Conservation (phyloP, 495 filamentous ascomycete species). For the Pyrenopolyporus hunteri region DNA sequence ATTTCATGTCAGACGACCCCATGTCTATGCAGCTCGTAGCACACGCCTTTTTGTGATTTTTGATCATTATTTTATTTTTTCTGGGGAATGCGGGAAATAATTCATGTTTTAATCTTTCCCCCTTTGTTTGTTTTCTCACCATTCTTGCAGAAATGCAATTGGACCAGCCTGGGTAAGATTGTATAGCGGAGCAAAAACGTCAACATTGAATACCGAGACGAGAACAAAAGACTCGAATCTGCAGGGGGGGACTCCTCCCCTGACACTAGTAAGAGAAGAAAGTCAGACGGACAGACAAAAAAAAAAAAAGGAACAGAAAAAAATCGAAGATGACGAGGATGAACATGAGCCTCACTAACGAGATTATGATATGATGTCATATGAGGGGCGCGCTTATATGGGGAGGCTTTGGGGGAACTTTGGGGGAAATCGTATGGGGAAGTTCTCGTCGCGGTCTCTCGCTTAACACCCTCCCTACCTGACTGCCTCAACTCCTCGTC, state of each 20-base stretch:
- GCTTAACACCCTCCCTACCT: slow-evolving; percentile 20
- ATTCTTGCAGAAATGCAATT: slow-evolving; percentile 9
- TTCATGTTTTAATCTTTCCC: slow-evolving; percentile 13
- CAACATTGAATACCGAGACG: too few species aligned
- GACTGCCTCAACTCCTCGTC: neutral
- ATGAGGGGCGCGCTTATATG: slow-evolving; percentile 24
- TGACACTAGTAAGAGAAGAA: too few species aligned
- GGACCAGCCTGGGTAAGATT: slow-evolving; percentile 3
- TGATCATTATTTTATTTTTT: slow-evolving; percentile 15
- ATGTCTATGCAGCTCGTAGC: slow-evolving; percentile 32
- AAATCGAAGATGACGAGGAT: slow-evolving; percentile 23
- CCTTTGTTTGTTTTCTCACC: neutral
- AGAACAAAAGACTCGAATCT: too few species aligned
- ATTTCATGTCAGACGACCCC: slow-evolving; percentile 40
- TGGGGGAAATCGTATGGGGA: slow-evolving; percentile 11
- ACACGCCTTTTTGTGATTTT: slow-evolving; percentile 19
- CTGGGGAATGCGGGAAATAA: slow-evolving; percentile 41
- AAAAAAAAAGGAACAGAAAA: slow-evolving; percentile 8
- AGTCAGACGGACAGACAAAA: neutral
- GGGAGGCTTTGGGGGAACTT: slow-evolving; percentile 6
- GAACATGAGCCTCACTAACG: slow-evolving; percentile 24
- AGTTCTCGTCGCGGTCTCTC: slow-evolving; percentile 11
- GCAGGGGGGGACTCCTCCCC: too few species aligned
- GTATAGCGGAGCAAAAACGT: too few species aligned
- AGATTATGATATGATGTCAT: slow-evolving; percentile 28